Evolutionary conservation across 176 grass and related monocot genomes (phyloP), one percentile per base, ranked within the genome.

Genomic region (Carex pumila): DNA sequence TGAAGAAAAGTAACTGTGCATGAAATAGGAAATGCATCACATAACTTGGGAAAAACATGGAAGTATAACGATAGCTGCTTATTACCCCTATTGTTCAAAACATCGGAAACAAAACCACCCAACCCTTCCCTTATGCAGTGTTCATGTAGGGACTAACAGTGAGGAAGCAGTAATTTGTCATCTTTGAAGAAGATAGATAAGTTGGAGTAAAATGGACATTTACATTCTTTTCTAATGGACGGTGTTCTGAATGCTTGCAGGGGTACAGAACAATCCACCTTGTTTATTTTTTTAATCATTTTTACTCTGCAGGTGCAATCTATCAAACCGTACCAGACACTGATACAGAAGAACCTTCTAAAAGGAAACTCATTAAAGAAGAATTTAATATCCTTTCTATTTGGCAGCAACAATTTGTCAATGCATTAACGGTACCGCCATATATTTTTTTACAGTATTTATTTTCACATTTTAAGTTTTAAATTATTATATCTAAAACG

Each of bases 361-460:
- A 53, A 62, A 14, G 18, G 12, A 12, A 61, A 31, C 3, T 82
- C 80, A 49, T 57, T 83, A 65, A 80, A 72, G 56, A 84, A 10
- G 71, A 91, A 50, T 12, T 22, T 2, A 9, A 57, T 79, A 84
- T 88, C 81, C 18, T 76, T 82, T 88, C 84, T 25, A 57, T 92
- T 84, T 97, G 94, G 94, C 36, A 68, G 85, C 78, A 86, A 88
- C 92, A 97, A 79, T 94, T 94, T 90, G 18, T 88, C 17, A 87
- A 91, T 73, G 87, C 88, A 79, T 7, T 88, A 37, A 92, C 1
- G 81, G 94, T 97, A 91, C 84, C 80, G 86, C 39, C 36, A 41
- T 80, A 25, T 66, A 25, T 25, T 49, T 68, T 66, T 30, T 47
- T 53, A 83, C 7, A 68, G 12, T 56, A 34, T 36, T 21, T 34